Base-by-base conservation (phyloP, 169 alveolate species). In the Theileria equi region DNA sequence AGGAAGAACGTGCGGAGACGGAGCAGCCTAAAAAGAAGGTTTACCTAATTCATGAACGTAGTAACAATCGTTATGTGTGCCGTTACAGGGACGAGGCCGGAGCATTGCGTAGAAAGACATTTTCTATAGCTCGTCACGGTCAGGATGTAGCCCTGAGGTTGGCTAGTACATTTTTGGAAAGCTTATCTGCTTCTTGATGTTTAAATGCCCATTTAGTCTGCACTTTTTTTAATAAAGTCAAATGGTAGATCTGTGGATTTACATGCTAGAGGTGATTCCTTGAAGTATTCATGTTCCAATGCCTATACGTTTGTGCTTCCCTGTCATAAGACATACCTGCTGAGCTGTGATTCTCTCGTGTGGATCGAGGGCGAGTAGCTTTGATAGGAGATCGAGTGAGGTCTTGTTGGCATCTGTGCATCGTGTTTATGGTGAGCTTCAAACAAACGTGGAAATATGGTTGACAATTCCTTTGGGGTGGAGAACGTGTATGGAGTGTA, bases 271-370 rank as follows among this genome's bases (percentile, higher is more conserved):
- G 89, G 92, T 23, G 77, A 81, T 25, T 48, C 76, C 34, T 66
- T 88, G 71, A 89, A 89, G 34, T 89, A 89, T 47, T 80, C 90
- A 48, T 90, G 94, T 11, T 85, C 84, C 60, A 90, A 60, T 6
- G 94, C 94, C 47, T 76, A 28, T 16, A 17, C 13, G n/a, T 8
- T 29, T n/a, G n/a, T n/a, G 7, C 13, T 23, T 0, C 1, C 17
- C 35, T 13, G 28, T 21, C 62, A 8, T 32, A 5, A 0, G 31
- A 47, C 49, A 13, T 55, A 76, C 85, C 63, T 88, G 87, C 19
- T 65, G 84, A 19, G 92, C 94, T 21, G 84, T 73, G 19, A 90
- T 90, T 29, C 94, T 77, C 53, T 90, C 93, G 53, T 88, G 76
- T 0, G 94, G 90, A 45, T 90, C 84, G 31, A 90, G 67, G 45